These are phyloP conservation scores for Quercus phellos DNA, from an alignment of 331 rosid genomes.

Conservation along the genomic window DNA sequence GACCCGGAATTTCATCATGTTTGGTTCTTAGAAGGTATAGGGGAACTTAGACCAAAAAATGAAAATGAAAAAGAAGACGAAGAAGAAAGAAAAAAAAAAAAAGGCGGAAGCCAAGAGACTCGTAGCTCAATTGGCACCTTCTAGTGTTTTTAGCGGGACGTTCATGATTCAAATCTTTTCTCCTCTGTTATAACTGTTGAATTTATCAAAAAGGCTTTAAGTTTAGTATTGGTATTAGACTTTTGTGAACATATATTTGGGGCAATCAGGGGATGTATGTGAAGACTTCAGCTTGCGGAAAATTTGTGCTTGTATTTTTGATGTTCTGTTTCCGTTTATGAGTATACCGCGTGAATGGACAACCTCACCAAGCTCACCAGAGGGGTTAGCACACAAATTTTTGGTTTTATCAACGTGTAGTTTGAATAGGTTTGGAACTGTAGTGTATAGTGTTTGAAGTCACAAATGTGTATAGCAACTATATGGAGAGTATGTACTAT, in stretches of 20 bases:
- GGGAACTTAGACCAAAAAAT: too few relatives aligned
- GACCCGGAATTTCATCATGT: not conserved
- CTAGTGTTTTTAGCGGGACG: too few relatives aligned
- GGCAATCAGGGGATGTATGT: slow-evolving; percentile 3
- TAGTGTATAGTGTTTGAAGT: not conserved
- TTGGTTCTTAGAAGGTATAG: too few relatives aligned
- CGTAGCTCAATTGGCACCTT: too few relatives aligned
- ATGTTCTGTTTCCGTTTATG: too few relatives aligned
- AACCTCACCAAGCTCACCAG: not conserved
- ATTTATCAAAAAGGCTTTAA: too few relatives aligned
- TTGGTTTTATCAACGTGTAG: not conserved
- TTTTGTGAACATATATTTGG: not conserved
- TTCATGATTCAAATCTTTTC: too few relatives aligned
- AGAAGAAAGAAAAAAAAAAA: too few relatives aligned
- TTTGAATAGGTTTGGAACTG: not conserved
- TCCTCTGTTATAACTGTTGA: too few relatives aligned
- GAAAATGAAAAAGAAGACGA: too few relatives aligned
- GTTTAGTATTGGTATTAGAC: too few relatives aligned
- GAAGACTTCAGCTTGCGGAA: not conserved
- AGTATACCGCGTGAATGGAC: not conserved
- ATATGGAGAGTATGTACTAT: not conserved
- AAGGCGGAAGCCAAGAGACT: too few relatives aligned
- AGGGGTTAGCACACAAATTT: not conserved
- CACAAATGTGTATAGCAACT: not conserved
- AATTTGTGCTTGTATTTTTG: not conserved